Conservation (phyloP, 192 early-diverging fungal species). For the Radiomyces spectabilis region DNA sequence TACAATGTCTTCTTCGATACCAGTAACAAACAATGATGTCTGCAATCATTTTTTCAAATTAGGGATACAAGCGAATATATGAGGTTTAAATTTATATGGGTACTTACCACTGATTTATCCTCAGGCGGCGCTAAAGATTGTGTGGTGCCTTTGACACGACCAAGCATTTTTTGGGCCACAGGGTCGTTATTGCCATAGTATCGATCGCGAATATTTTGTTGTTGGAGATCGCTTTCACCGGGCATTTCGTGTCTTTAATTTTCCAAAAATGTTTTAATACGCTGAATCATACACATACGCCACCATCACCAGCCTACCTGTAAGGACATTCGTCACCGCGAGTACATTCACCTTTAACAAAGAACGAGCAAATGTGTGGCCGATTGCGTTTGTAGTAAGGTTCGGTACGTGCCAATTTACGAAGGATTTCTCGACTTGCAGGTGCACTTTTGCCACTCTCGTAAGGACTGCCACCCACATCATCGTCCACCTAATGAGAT, state of each 20-base stretch:
- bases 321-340: conserved; percentile 94
- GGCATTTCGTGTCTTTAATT: conserved; percentile 80
- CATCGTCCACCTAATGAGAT: not conserved
- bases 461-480: conserved; percentile 44
- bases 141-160: conserved; percentile 40
- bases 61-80: not conserved
- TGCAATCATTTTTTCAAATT: conserved; percentile 6
- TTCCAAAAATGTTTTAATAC: not conserved
- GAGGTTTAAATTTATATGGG: not conserved
- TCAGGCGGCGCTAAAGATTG: conserved; percentile 55
- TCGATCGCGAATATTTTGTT: conserved; percentile 93
- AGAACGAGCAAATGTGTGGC: conserved; percentile 93
- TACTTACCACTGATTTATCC: conserved; percentile 65
- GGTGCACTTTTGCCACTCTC: conserved; percentile 64
- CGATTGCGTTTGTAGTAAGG: conserved; percentile 91
- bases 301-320: conserved; percentile 34
- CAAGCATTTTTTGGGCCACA: conserved; percentile 79
- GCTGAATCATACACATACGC: too few relatives aligned
- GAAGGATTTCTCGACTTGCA: conserved; percentile 67
- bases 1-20: conserved; percentile 62
- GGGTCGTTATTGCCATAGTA: conserved; percentile 95
- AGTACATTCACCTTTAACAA: conserved; percentile 89
- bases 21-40: conserved; percentile 82
- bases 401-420: conserved; percentile 73
- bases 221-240: conserved; percentile 68